Evolutionary conservation across 2,329 filamentous ascomycete species (phyloP), one percentile per base, ranked within the genome.

Genomic region (Talaromyces albobiverticillius): DNA sequence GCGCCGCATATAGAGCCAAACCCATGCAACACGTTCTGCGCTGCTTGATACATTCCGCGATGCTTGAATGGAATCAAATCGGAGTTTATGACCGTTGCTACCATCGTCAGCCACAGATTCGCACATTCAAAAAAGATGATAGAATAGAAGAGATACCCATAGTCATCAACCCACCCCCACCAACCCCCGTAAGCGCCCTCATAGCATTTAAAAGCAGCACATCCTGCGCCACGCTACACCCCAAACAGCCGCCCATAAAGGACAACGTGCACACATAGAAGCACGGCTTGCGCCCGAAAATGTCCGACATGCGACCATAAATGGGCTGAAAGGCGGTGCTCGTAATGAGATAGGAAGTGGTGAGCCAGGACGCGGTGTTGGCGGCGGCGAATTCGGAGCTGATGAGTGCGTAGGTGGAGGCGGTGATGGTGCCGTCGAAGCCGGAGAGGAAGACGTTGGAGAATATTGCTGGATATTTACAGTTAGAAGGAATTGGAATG

Each of bases 31-130:
- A 76, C 80, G 55, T 86, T 86, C 59, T 86, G 82, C 9, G 65
- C 61, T 13, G 85, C 85, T 65, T 92, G 88, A 61, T 88, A 92
- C 3, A 81, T 80, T 3, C 87, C 86, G n/a, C 88, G 77, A 57
- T 76, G 85, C 73, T 88, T 82, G 59, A 91, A 88, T 1, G 86
- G 86, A 32, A 92, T 86, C 46, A 90, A 71, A 67, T 91, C 88
- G 54, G 85, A 87, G 16, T 86, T 83, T 57, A 90, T 83, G 52
- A 91, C 89, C 5, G 79, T 83, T 1, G 82, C 70, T 72, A 20
- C 4, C 26, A 22, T n/a, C 25, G n/a, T 55, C 23, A 55, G 42
- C 31, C n/a, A n/a, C n/a, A n/a, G n/a, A n/a, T n/a, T n/a, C n/a
- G n/a, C n/a, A n/a, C n/a, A n/a, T n/a, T n/a, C n/a, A n/a, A n/a